These are phyloP conservation scores for Austroboletus niveus DNA, from an alignment of 1,284 basidiomycete species.

Conservation along the genomic window DNA sequence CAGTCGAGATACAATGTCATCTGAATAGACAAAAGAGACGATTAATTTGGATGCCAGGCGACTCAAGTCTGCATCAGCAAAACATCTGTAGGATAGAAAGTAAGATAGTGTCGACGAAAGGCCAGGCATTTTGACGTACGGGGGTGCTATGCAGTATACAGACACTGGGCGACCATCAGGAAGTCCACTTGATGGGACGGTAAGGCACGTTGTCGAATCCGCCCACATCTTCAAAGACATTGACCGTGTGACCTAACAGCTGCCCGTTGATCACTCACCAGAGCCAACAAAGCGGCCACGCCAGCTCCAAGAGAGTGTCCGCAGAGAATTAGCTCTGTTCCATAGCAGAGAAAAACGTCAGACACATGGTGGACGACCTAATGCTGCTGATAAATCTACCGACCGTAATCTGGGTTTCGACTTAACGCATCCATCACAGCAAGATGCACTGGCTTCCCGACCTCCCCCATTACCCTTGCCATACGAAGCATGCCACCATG, in stretches of 20 bases:
- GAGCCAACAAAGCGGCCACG: slow-evolving; percentile 72
- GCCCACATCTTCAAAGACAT: slow-evolving; percentile 71
- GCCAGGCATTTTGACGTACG: slow-evolving; percentile 44
- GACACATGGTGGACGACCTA: neutral
- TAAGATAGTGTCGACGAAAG: slow-evolving; percentile 6
- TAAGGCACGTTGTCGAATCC: slow-evolving; percentile 71
- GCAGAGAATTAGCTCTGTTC: slow-evolving; percentile 65
- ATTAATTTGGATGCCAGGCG: slow-evolving; percentile 59
- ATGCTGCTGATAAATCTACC: slow-evolving; percentile 14
- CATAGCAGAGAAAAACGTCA: slow-evolving; percentile 8
- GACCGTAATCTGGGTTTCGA: slow-evolving; percentile 70
- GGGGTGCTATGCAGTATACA: slow-evolving; percentile 80
- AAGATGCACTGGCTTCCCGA: slow-evolving; percentile 73
- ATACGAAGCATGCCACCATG: slow-evolving; percentile 81
- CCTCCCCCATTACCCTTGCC: slow-evolving; percentile 74
- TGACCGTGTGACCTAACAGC: slow-evolving; percentile 1
- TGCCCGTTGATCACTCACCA: slow-evolving; percentile 44
- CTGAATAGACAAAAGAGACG: slow-evolving; percentile 77
- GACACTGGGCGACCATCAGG: slow-evolving; percentile 66
- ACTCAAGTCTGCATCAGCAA: slow-evolving; percentile 56
- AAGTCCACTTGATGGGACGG: slow-evolving; percentile 67
- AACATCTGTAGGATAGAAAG: slow-evolving; percentile 42
- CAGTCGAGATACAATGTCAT: slow-evolving; percentile 77
- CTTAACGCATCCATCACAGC: slow-evolving; percentile 69
- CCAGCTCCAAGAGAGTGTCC: slow-evolving; percentile 91